These are phyloP conservation scores for Quercus parvula DNA, from an alignment of 306 rosid genomes.

Conservation along the genomic window DNA sequence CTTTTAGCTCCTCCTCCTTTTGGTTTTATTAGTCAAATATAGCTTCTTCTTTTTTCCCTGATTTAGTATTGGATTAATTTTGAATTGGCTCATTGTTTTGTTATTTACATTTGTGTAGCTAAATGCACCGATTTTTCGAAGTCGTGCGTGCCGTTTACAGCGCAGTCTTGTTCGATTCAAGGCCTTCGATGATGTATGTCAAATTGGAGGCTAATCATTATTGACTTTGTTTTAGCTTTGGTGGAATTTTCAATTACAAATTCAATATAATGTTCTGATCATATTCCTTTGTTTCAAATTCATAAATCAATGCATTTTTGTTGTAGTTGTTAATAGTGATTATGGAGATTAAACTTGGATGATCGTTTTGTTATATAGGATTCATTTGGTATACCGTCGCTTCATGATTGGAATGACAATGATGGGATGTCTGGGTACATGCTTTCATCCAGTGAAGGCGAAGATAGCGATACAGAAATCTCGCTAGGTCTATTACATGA, in stretches of 20 bases:
- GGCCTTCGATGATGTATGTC: constrained; percentile 58
- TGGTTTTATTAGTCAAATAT: neutral
- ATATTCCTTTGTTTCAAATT: neutral
- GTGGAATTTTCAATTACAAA: too few species aligned
- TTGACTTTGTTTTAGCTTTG: too few species aligned
- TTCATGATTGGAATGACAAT: constrained; percentile 53
- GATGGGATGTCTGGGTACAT: constrained; percentile 35
- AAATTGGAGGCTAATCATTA: neutral
- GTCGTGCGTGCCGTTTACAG: constrained; percentile 14
- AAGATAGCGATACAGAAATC: constrained; percentile 65
- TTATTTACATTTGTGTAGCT: constrained; percentile 38
- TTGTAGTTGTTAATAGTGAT: neutral
- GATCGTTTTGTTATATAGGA: constrained; percentile 39
- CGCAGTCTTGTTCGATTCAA: constrained; percentile 21
- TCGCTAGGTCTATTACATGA: constrained; percentile 51
- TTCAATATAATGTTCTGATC: too few species aligned
- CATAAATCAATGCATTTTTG: neutral
- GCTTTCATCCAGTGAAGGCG: constrained; percentile 69
- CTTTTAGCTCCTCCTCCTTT: too few species aligned
- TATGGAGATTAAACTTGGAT: constrained; percentile 2
- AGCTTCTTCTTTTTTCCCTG: neutral
- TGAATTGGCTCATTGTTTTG: neutral
- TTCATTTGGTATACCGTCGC: constrained; percentile 47
- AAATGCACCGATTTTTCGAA: constrained; percentile 22
- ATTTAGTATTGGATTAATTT: too few species aligned